A percentile compares a stretch with the other conserved stretches of the same genome.
These are phyloP conservation scores for Melastoma candidum DNA, from an alignment of 441 rosid species.

Conservation along the genomic window DNA sequence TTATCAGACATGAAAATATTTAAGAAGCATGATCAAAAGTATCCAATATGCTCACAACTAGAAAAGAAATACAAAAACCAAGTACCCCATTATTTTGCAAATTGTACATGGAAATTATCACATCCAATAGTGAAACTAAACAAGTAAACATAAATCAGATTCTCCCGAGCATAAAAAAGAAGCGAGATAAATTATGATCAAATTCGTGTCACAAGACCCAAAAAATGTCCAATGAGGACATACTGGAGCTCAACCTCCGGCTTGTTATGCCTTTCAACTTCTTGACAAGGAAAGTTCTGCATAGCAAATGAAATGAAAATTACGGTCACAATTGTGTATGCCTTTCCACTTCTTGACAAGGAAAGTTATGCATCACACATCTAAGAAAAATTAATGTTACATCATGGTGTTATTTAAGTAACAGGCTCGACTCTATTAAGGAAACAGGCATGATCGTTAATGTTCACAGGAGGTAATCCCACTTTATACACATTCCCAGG, in stretches of 20 bases:
- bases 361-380: neutral
- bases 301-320: conserved; percentile 3
- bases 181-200: neutral
- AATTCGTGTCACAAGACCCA: neutral
- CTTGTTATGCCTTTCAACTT: conserved; percentile 98
- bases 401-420: neutral
- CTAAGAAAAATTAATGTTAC: neutral
- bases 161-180: neutral
- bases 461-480: no score
- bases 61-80: neutral
- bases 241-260: conserved; percentile 98
- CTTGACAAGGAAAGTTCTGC: conserved; percentile 98
- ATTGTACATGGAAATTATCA: no score
- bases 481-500: no score
- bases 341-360: neutral
- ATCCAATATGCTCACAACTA: neutral
- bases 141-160: no score
- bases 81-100: no score
- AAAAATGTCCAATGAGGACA: conserved; percentile 17
- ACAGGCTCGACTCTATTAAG: neutral
- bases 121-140: no score
- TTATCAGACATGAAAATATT: conserved; percentile 3
- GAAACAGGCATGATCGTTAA: no score
- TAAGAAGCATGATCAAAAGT: conserved; percentile 2
- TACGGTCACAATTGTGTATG: neutral